Base-by-base conservation (phyloP, 23 red algal species). In the Gracilaria domingensis region DNA sequence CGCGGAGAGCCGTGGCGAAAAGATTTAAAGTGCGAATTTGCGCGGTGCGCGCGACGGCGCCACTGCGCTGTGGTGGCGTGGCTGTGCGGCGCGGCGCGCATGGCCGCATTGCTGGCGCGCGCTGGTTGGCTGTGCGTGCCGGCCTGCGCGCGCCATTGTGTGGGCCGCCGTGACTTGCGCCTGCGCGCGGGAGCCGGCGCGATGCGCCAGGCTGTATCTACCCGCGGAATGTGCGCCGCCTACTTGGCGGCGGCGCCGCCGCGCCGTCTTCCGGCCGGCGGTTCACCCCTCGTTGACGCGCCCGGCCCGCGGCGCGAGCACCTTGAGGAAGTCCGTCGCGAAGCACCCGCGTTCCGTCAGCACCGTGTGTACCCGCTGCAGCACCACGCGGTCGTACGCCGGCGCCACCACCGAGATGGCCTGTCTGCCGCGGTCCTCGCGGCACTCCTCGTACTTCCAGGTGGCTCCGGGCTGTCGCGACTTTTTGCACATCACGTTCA, bases 321-420 rank as follows among this genome's bases (percentile, higher is more conserved):
- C 49, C 65, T 74, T 87, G 21, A 77, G 20, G 62, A 73, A 90
- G 26, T 90, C 87, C 25, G 87, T 25, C 3, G 87, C 71, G 64
- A 77, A 90, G 38, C 74, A 70, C 4, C 87, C 87, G 30, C 71
- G 60, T 39, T 90, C 87, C 16, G 87, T 81, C 9, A 90, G 66
- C 0, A 90, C n/a, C 4, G 71, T 81, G 25, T 90, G 66, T 50
- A 71, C 71, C 17, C 58, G 34, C 39, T 90, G 87, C 25, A 90
- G 64, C 56, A 44, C 54, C 58, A 90, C 76, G 6, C 71, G 25
- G 45, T 90, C 87, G 71, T 90, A 90, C 51, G 54, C 57, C 9
- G 65, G 54, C 2, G 87, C 71, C 8, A 80, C 73, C 5, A 90
- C 34, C 14, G 76, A 61, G 40, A 90, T 72, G 11, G 87, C 58